These are phyloP conservation scores for Vicia faba DNA, from an alignment of 306 rosid genomes.

Conservation along the genomic window DNA sequence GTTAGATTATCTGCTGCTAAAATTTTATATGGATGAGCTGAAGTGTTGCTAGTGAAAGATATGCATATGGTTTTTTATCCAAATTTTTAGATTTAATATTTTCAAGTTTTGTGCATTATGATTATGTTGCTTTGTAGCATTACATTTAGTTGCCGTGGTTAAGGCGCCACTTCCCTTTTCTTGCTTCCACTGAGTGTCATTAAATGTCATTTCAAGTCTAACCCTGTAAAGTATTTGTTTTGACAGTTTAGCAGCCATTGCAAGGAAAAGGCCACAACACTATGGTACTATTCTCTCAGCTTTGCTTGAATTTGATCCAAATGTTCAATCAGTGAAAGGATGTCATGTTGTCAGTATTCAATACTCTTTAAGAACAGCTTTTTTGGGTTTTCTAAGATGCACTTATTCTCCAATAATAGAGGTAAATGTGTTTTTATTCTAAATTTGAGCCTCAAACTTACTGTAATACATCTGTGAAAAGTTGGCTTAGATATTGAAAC, in stretches of 20 bases:
- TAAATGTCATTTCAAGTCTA: conserved; percentile 36
- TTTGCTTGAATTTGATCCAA: conserved; percentile 79
- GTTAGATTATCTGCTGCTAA: conserved; percentile 28
- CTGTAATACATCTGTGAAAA: neutral
- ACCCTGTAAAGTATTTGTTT: conserved; percentile 38
- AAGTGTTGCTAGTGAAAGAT: conserved; percentile 5
- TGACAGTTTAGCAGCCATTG: conserved; percentile 86
- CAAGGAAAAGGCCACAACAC: conserved; percentile 81
- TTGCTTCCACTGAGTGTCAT: neutral
- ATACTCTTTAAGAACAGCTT: conserved; percentile 83
- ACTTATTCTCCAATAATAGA: conserved; percentile 73
- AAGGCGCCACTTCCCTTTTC: conserved; percentile 1
- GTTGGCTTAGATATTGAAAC: no score
- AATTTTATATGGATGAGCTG: conserved; percentile 12
- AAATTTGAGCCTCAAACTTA: conserved; percentile 22
- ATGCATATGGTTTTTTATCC: neutral
- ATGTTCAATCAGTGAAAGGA: conserved; percentile 65
- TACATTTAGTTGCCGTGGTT: conserved; percentile 34
- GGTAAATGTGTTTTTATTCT: conserved; percentile 50
- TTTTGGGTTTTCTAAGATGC: conserved; percentile 92
- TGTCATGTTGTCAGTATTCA: conserved; percentile 81
- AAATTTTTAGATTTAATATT: conserved; percentile 19
- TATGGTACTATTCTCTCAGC: conserved; percentile 64
- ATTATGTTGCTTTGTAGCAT: conserved; percentile 28
- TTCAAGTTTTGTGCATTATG: conserved; percentile 11